A percentile compares a stretch with the other conserved stretches of the same genome.
phyloP scores from a whole-genome alignment of 768 basidiomycete species.

The Naganishia antarctica region DNA sequence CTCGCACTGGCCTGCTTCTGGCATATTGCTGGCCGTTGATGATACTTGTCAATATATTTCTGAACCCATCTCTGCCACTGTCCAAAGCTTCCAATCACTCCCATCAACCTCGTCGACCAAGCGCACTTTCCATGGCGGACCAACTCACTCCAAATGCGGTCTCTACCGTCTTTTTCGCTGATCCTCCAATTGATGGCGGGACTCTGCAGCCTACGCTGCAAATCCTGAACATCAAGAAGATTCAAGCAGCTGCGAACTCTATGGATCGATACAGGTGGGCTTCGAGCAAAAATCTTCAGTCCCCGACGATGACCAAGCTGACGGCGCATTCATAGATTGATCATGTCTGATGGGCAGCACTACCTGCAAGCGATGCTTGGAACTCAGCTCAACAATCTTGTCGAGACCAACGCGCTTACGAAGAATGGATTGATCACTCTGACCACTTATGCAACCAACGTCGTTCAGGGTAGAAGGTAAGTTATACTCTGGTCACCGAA shows the following conservation, averaged over 20 bases:
- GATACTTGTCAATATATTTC: no score
- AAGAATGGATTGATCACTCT: constrained; percentile 68
- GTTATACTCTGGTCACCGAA: constrained; percentile 38
- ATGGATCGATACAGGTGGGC: constrained; percentile 48
- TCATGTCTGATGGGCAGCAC: constrained; percentile 80
- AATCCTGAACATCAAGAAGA: constrained; percentile 75
- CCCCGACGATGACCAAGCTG: neutral
- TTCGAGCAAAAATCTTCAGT: no score
- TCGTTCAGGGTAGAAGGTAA: constrained; percentile 77
- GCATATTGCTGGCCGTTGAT: no score
- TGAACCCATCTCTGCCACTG: no score
- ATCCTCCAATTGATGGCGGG: constrained; percentile 33
- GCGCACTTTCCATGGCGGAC: constrained; percentile 33
- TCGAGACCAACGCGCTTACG: constrained; percentile 60
- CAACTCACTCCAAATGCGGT: constrained; percentile 42
- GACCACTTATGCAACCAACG: constrained; percentile 73
- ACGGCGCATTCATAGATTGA: constrained; percentile 56
- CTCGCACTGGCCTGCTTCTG: no score
- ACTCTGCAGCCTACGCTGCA: constrained; percentile 59
- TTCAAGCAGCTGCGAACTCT: constrained; percentile 52
- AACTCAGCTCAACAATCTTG: constrained; percentile 75
- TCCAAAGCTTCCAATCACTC: no score
- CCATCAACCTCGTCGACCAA: neutral
- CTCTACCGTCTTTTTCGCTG: constrained; percentile 33
- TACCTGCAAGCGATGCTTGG: constrained; percentile 93